Evolutionary conservation across 1,284 basidiomycete genomes (phyloP), one percentile per base, ranked within the genome.

Genomic region (Salmacisia buchloeana): DNA sequence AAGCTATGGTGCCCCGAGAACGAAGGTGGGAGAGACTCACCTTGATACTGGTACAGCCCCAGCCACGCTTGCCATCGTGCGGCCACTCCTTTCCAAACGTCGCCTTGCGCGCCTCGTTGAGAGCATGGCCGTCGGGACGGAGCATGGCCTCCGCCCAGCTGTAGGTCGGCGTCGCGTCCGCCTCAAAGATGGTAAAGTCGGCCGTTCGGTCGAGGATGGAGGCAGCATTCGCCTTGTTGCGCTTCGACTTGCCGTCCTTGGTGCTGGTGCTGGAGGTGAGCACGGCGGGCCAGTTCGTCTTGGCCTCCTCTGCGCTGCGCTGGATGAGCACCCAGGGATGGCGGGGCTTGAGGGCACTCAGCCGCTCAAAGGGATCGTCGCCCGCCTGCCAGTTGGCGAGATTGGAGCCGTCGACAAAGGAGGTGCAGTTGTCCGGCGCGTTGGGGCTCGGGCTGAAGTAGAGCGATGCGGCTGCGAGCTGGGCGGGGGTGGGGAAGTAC

Each of bases 1-100:
- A n/a, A 18, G 29, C 38, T 13, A 43, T 25, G 13, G n/a, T 27
- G 25, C 13, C 27, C 13, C 1, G 25, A 52, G 36, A 45, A 45
- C 23, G 36, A 1, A 1, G 2, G 41, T 27, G 31, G 13, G 2
- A n/a, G 1, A 57, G 2, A 49, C 63, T 41, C 38, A 64, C 66
- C 63, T 76, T 78, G 49, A 74, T 76, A 63, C 76, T 77, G 2
- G 77, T 80, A 1, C 75, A 75, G 13, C 76, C 74, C 78, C 78
- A 80, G 6, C 76, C 79, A 58, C 76, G 75, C 58, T 76, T 78
- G 15, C 71, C 69, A 38, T 79, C 77, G 25, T 77, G 74, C 1
- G 73, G 74, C 78, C 78, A 80, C 34, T 66, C 66, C 2, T 63
- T 58, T 10, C 66, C 78, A 34, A 79, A 80, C 0, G 79, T 76